phyloP scores from a whole-genome alignment of 2,329 filamentous ascomycete species.

The Teratosphaeria destructans region DNA sequence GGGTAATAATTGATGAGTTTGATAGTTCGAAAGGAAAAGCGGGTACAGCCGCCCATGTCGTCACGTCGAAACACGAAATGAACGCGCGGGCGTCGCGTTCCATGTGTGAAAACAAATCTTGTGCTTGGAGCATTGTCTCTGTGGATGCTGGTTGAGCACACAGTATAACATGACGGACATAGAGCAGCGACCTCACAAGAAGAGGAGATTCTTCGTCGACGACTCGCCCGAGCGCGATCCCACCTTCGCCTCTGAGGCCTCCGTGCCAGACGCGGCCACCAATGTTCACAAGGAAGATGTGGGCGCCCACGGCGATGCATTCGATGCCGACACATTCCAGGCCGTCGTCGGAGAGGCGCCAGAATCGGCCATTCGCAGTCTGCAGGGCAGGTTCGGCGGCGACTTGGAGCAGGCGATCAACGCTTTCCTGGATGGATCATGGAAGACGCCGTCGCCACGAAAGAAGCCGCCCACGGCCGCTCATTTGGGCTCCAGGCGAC shows the following conservation, averaged over 20 bases:
- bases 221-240: conserved; percentile 27
- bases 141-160: no score
- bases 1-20: no score
- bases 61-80: neutral
- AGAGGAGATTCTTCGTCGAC: conserved; percentile 53
- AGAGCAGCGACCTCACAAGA: conserved; percentile 48
- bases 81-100: neutral
- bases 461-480: conserved; percentile 3
- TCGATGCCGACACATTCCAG: conserved; percentile 46
- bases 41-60: neutral
- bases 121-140: no score
- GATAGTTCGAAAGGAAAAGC: no score
- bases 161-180: conserved; percentile 26
- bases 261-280: conserved; percentile 24
- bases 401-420: conserved; percentile 54
- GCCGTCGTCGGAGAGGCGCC: conserved; percentile 47
- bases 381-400: conserved; percentile 41
- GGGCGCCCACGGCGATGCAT: conserved; percentile 24
- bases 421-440: conserved; percentile 54
- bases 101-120: no score
- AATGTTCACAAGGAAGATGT: conserved; percentile 1
- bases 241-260: conserved; percentile 13
- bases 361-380: conserved; percentile 32
- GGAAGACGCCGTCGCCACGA: conserved; percentile 32
- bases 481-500: neutral